phyloP scores from a whole-genome alignment of 2,329 filamentous ascomycete genomes.

The Phaeosphaeria sp. region DNA sequence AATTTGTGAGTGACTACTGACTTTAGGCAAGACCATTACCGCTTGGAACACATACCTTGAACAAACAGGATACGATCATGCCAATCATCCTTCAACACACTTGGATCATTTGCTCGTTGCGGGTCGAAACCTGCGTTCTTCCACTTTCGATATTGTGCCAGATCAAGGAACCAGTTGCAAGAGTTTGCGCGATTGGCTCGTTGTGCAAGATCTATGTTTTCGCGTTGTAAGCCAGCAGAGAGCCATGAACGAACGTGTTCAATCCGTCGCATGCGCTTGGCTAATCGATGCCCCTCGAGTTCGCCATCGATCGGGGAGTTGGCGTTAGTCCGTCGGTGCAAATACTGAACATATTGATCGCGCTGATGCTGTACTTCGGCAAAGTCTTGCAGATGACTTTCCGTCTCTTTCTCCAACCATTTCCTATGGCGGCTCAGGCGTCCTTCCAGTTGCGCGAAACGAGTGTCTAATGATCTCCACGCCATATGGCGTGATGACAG shows the following conservation, averaged over 20 bases:
- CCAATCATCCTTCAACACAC: slow-evolving; percentile 25
- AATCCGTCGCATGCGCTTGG: slow-evolving; percentile 31
- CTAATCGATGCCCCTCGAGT: slow-evolving; percentile 26
- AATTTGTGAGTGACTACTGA: slow-evolving; percentile 1
- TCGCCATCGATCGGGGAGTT: slow-evolving; percentile 8
- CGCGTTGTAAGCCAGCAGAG: slow-evolving; percentile 17
- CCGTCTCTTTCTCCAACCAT: slow-evolving; percentile 36
- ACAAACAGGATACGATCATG: slow-evolving; percentile 39
- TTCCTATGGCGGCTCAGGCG: slow-evolving; percentile 27
- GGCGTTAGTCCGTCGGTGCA: slow-evolving; percentile 19
- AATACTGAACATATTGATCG: slow-evolving; percentile 26
- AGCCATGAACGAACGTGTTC: slow-evolving; percentile 37
- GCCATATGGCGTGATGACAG: slow-evolving; percentile 23
- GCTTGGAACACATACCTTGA: slow-evolving; percentile 28
- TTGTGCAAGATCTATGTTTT: slow-evolving; percentile 9
- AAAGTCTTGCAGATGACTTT: slow-evolving; percentile 20
- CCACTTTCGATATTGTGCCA: slow-evolving; percentile 32
- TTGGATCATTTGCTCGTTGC: slow-evolving; percentile 23
- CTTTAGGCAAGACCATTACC: neutral
- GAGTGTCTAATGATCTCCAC: slow-evolving; percentile 39
- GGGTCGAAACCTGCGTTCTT: slow-evolving; percentile 24
- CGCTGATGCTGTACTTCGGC: slow-evolving; percentile 25
- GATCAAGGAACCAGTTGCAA: slow-evolving; percentile 36
- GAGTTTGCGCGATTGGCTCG: slow-evolving; percentile 21
- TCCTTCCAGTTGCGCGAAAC: slow-evolving; percentile 32